Conservation (phyloP, 805 yeast genomes). For the Pachysolen tannophilus region DNA sequence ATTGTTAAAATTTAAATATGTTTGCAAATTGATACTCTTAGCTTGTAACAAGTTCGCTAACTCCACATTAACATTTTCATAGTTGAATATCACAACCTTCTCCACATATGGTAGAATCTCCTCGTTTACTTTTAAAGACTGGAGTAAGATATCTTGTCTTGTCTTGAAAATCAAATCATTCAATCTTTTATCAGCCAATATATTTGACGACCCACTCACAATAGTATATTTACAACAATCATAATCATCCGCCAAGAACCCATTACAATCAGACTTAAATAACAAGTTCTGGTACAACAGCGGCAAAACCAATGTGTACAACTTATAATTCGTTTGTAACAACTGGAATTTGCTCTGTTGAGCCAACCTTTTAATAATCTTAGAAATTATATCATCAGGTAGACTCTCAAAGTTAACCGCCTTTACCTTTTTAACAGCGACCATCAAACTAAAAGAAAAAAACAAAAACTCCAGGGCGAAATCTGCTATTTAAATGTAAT, state of each 20-base stretch:
- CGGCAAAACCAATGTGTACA: constrained; percentile 22
- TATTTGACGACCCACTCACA: constrained; percentile 27
- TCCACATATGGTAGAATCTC: constrained; percentile 25
- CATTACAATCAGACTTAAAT: constrained; percentile 16
- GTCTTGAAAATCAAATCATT: constrained; percentile 27
- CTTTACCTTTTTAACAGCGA: no score
- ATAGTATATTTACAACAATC: constrained; percentile 28
- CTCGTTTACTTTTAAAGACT: constrained; percentile 26
- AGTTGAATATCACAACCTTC: constrained; percentile 25
- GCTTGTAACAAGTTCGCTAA: constrained; percentile 16
- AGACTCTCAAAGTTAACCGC: not conserved
- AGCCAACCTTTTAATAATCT: constrained; percentile 23
- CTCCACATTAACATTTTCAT: constrained; percentile 15
- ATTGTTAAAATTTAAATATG: constrained; percentile 11
- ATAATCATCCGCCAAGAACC: constrained; percentile 17
- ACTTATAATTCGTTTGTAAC: constrained; percentile 21
- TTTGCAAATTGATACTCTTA: constrained; percentile 7
- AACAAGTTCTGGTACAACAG: constrained; percentile 29
- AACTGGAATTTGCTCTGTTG: constrained; percentile 30
- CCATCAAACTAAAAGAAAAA: no score
- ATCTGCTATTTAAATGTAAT: no score
- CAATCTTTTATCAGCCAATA: constrained; percentile 25
- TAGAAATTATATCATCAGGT: not conserved
- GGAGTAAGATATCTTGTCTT: constrained; percentile 32
- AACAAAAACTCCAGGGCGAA: no score